Evolutionary conservation across 441 rosid species (phyloP).

Genomic region (Melastoma candidum): DNA sequence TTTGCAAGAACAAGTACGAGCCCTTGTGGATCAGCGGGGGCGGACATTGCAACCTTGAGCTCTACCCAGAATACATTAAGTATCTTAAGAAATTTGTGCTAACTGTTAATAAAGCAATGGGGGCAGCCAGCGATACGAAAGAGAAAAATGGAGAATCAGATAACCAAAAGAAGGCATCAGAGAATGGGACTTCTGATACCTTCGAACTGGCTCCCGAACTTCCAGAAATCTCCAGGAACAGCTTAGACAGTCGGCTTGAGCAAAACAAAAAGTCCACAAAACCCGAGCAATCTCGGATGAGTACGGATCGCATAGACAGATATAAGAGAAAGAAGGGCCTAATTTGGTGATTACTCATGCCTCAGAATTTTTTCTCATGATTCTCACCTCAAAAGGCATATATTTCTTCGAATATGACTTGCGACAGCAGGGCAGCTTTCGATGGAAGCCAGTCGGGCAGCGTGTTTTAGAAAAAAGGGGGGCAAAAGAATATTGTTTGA

Average conservation of each 20-base stretch:
- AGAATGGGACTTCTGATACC: constrained; percentile 36
- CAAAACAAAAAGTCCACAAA: constrained; percentile 61
- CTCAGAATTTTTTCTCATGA: too few species aligned
- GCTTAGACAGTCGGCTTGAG: constrained; percentile 87
- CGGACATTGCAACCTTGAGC: constrained; percentile 86
- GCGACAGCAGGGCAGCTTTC: too few species aligned
- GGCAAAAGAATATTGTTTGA: too few species aligned
- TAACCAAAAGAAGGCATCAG: constrained; percentile 35
- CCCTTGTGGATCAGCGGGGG: constrained; percentile 88
- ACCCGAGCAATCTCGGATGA: constrained; percentile 94
- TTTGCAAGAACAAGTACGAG: constrained; percentile 74
- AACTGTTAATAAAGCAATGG: constrained; percentile 46
- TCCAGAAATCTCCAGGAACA: constrained; percentile 74
- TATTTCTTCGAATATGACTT: too few species aligned
- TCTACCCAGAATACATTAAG: constrained; percentile 73
- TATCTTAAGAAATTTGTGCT: constrained; percentile 70
- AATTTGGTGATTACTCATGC: constrained; percentile 37
- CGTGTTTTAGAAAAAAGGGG: too few species aligned
- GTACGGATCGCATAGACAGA: constrained; percentile 73
- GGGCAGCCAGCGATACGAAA: constrained; percentile 27
- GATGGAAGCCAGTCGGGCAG: too few species aligned
- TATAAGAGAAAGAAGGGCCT: constrained; percentile 62
- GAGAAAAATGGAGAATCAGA: constrained; percentile 30
- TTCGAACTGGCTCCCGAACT: constrained; percentile 53
- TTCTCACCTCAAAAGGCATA: too few species aligned